Base-by-base conservation (phyloP, 768 basidiomycete genomes). In the Lentinula guzmanii region DNA sequence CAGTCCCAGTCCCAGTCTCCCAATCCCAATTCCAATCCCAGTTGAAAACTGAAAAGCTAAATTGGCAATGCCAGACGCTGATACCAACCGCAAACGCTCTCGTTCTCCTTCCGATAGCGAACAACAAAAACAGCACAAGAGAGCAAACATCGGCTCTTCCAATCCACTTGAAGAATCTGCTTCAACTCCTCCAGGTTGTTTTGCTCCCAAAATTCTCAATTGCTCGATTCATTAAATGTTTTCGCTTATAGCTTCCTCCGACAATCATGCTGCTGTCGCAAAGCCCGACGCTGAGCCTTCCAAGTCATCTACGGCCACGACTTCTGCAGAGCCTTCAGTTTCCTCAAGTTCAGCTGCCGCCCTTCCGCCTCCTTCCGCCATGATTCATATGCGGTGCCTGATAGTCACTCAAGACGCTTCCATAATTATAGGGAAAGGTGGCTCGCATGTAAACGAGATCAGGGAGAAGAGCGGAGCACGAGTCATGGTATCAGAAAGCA, bases 391-490 rank as follows among this genome's bases (percentile, higher is more conserved):
- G 94, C 87, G 96, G 51, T 95, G 94, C 73, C 80, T 99, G 69
- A 99, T 99, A 71, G 97, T 99, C 67, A 98, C 97, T 9, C 95
- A 98, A 76, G 97, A 99, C 75, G 97, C 97, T 11, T 95, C 93
- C 59, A 96, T 99, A 76, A 98, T 98, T 78, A 99, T 99, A 66
- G 97, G 97, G 41, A 93, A 94, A 75, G 91, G 81, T 54, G 96
- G 96, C 65, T 84, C 90, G 48, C 97, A 98, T 76, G 95, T 99
- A 67, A 98, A 97, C 69, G 97, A 99, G 75, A 98, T 99, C 64
- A 82, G 97, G 63, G 97, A 98, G 74, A 97, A 96, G 80, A 95
- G 93, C 65, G 94, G 93, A 48, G 95, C 96, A 13, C 84, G 94
- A 53, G 94, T 98, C 67, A 92, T 95, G 80, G 94, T 99, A 52